Percentiles rank a stretch among this genome's conserved stretches.
Evolutionary conservation across 2,329 filamentous ascomycete species (phyloP).

Genomic region (Meredithiella fracta): DNA sequence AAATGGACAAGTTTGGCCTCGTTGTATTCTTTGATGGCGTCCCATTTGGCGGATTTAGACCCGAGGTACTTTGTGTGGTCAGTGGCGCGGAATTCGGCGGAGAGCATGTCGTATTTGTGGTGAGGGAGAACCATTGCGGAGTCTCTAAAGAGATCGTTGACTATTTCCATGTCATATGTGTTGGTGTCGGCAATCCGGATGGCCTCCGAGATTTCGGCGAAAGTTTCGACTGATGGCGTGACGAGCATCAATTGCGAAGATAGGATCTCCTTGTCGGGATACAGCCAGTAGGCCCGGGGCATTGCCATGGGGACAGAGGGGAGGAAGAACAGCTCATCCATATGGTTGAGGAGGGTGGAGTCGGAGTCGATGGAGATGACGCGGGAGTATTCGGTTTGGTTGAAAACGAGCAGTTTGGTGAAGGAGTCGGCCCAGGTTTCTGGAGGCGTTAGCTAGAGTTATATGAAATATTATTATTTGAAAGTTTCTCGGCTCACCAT

Average conservation of each 20-base stretch:
- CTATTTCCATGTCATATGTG: constrained; percentile 50
- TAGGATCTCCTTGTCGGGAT: constrained; percentile 34
- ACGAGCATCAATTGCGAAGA: constrained; percentile 47
- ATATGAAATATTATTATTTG: constrained; percentile 1
- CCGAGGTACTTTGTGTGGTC: constrained; percentile 31
- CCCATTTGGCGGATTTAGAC: constrained; percentile 32
- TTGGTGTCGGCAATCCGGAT: constrained; percentile 17
- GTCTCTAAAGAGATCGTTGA: constrained; percentile 44
- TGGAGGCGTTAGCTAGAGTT: constrained; percentile 13
- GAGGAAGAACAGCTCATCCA: constrained; percentile 55
- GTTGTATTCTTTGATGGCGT: constrained; percentile 32
- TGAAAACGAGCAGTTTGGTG: constrained; percentile 53
- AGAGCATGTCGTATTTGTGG: constrained; percentile 42
- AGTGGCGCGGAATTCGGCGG: constrained; percentile 38
- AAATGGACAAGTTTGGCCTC: constrained; percentile 41
- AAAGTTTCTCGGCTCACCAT: constrained; percentile 19
- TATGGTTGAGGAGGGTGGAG: constrained; percentile 38
- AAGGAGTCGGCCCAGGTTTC: constrained; percentile 47
- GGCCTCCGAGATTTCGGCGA: constrained; percentile 20
- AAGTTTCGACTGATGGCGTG: constrained; percentile 38
- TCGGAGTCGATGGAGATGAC: constrained; percentile 41
- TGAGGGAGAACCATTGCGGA: constrained; percentile 47
- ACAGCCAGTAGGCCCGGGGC: constrained; percentile 55
- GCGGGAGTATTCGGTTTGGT: constrained; percentile 41
- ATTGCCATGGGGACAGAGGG: constrained; percentile 44